Evolutionary conservation across 441 rosid species (phyloP), one percentile per base, ranked within the genome.

Genomic region (Geranium incanum): DNA sequence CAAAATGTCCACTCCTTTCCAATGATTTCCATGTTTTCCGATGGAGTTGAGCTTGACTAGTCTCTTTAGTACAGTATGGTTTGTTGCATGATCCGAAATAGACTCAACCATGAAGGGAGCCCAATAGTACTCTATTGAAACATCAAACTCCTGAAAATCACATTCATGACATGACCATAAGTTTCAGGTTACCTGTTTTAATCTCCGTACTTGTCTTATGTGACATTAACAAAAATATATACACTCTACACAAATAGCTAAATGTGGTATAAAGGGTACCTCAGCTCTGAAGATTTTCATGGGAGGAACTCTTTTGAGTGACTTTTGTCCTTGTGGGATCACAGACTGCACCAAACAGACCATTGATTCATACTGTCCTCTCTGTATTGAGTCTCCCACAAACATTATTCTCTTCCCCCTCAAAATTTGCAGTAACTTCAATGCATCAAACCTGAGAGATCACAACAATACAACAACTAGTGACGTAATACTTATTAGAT

Each of bases 61-160:
- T 66, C 94, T 81, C 73, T 86, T 86, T 15, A 55, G 82, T 8
- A 94, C 94, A 0, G 92, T 90, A 39, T 94, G 98, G 72, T 94
- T 94, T 68, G 91, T 94, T 62, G 91, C 95, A 74, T 87, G 92
- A 78, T 94, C 99, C 55, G 99, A 94, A 60, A 86, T 87, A 0
- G 97, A 92, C 74, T 90, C 94, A 16, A 92, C 92, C 0, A 94
- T 82, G 59, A 94, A 94, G 0, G 98, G 99, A 5, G 97, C 99
- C 99, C 99, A 94, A 71, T 92, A 90, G 70, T 92, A 90, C 84
- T 92, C 99, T 0, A 94, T 91, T 0, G 95, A 81, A 6, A 80
- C 89, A 71, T 92, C 84, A 78, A 79, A 92, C 71, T 94, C 98
- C 98, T 93, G 81, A 41, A 74, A 74, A 41, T 33, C 45, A 72